A percentile compares a stretch with the other conserved stretches of the same genome.
These are phyloP conservation scores for Mycena olivaceomarginata DNA, from an alignment of 768 basidiomycete species.

Conservation along the genomic window DNA sequence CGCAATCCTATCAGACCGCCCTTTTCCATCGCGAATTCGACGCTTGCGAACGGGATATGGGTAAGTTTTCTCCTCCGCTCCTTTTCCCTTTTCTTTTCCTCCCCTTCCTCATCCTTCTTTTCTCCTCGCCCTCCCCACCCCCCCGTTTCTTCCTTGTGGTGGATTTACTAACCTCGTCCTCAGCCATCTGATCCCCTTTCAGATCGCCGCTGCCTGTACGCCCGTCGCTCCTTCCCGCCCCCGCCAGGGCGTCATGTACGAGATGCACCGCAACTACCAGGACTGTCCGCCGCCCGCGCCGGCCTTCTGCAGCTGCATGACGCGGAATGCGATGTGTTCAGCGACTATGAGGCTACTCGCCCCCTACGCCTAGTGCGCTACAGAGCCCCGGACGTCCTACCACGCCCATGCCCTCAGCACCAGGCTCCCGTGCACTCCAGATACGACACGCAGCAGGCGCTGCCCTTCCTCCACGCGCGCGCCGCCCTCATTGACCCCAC, in stretches of 20 bases:
- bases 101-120: slow-evolving; percentile 6
- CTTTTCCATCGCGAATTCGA: too few relatives aligned
- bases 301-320: slow-evolving; percentile 10
- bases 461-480: not conserved
- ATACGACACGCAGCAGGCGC: not conserved
- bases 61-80: slow-evolving; percentile 4
- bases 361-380: not conserved
- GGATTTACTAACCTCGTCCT: not conserved
- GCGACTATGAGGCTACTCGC: not conserved
- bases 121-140: slow-evolving; percentile 10
- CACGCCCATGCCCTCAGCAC: not conserved
- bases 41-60: not conserved
- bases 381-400: not conserved
- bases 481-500: not conserved
- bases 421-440: not conserved
- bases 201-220: too few relatives aligned
- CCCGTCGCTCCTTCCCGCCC: too few relatives aligned
- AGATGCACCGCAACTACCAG: not conserved
- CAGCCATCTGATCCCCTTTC: not conserved
- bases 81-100: not conserved
- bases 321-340: not conserved
- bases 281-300: not conserved
- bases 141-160: not conserved
- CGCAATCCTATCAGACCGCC: not conserved
- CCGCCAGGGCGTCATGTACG: too few relatives aligned